Percentiles rank a stretch among this genome's conserved stretches.
phyloP scores from a whole-genome alignment of 805 yeast genomes.

The Kluyveromyces nonfermentans region DNA sequence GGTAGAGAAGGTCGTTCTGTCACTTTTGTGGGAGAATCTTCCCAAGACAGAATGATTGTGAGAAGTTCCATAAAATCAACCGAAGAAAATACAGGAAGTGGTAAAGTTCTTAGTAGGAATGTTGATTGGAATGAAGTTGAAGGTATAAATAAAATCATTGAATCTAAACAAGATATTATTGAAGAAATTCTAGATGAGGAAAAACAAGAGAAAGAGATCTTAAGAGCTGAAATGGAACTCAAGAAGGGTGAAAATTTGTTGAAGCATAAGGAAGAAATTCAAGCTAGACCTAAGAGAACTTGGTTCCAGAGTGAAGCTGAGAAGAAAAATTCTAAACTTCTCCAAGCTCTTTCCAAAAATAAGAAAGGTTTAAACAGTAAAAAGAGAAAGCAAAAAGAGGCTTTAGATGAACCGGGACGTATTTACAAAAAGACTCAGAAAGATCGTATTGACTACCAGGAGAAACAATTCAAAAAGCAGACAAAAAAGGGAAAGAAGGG shows the following conservation, averaged over 20 bases:
- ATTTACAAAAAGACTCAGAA: conserved; percentile 70
- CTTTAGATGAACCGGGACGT: conserved; percentile 46
- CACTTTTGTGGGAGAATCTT: conserved; percentile 85
- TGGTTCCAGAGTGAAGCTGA: conserved; percentile 72
- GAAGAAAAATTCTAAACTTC: conserved; percentile 31
- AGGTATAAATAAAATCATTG: conserved; percentile 50
- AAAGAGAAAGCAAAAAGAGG: conserved; percentile 64
- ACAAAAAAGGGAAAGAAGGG: conserved; percentile 26
- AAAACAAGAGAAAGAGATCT: conserved; percentile 74
- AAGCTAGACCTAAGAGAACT: conserved; percentile 86
- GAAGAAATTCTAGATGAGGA: conserved; percentile 82
- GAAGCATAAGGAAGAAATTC: conserved; percentile 72
- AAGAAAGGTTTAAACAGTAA: conserved; percentile 49
- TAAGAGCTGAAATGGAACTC: conserved; percentile 85
- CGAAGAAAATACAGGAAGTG: conserved; percentile 31
- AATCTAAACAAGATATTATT: conserved; percentile 47
- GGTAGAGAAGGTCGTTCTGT: conserved; percentile 93
- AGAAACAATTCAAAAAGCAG: conserved; percentile 31
- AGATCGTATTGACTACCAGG: conserved; percentile 52
- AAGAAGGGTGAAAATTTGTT: conserved; percentile 77
- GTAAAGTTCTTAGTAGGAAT: conserved; percentile 68
- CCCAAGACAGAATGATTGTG: conserved; percentile 84
- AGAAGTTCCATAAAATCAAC: conserved; percentile 76
- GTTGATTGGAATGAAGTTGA: conserved; percentile 89
- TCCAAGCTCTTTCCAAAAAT: conserved; percentile 36